Base-by-base conservation (phyloP, 2,329 filamentous ascomycete species). In the Periconia macrospinosa region DNA sequence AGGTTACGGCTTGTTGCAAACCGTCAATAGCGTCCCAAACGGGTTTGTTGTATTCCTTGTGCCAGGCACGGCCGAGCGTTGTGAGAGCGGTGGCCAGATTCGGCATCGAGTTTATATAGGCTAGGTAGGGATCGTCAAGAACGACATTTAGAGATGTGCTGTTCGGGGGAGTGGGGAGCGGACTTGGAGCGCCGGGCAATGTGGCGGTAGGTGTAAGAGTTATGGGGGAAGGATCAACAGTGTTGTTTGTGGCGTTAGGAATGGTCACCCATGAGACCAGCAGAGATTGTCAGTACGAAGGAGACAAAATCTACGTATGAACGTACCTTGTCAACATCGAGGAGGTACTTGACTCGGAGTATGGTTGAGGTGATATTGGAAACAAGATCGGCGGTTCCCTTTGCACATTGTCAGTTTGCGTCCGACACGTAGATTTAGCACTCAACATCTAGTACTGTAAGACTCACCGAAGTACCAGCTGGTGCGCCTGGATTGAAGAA, bases 21-120 rank as follows among this genome's bases (percentile, higher is more conserved):
- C 56, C 60, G 11, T 57, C 55, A 35, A 75, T 68, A 37, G 66
- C 63, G n/a, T 62, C 56, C 41, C 59, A 66, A 45, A 75, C 63
- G 1, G 73, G 71, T 1, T 51, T 45, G 57, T 75, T 75, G 62
- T 70, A 61, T 54, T 76, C 74, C 14, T 63, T 61, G 56, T 75
- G 74, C 61, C 68, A 73, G 47, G 66, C 50, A 3, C 59, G 61
- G 46, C 68, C 68, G 14, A 65, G 62, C 23, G 60, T 50, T 18
- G 55, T 57, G 15, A 67, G 53, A 1, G 60, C 61, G n/a, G 54
- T 48, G 9, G 66, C 56, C 18, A 70, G 54, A 41, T 42, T 57
- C 19, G 52, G 46, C 40, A 65, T 41, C 20, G 44, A 47, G 47
- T 64, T 59, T 47, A 71, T 49, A 51, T 73, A 76, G 53, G 70